A percentile compares a stretch with the other conserved stretches of the same genome.
phyloP scores from a whole-genome alignment of 2,329 filamentous ascomycete genomes.

The Orbilia blumenaviensis region DNA sequence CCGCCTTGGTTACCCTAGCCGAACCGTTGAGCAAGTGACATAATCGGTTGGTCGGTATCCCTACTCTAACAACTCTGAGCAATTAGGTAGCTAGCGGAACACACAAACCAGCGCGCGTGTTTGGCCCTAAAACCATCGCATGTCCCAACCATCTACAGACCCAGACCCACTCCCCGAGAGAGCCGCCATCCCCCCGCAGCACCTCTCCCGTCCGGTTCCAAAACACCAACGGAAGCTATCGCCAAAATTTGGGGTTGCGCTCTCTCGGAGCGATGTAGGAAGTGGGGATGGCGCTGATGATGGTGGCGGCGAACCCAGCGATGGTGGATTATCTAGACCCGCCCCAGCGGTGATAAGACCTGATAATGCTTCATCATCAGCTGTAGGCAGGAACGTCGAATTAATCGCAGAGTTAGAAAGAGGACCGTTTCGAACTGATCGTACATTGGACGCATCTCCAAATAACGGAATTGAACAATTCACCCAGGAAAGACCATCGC shows the following conservation, averaged over 20 bases:
- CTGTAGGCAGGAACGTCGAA: background rate
- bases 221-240: background rate
- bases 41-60: too few species aligned
- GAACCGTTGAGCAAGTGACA: too few species aligned
- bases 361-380: background rate
- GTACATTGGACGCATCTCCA: background rate
- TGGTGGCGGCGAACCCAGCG: too few species aligned
- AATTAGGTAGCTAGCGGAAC: too few species aligned
- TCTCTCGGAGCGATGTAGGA: background rate
- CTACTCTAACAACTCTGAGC: too few species aligned
- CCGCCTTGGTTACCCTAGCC: too few species aligned
- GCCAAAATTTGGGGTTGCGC: background rate
- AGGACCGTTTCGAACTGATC: background rate
- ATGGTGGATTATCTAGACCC: background rate
- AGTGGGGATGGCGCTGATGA: background rate
- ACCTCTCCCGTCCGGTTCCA: constrained; percentile 13
- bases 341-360: constrained; percentile 21
- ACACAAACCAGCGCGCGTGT: too few species aligned
- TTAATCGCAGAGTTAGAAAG: background rate
- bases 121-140: constrained; percentile 23
- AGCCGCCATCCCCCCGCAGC: constrained; percentile 35
- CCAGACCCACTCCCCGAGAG: constrained; percentile 23
- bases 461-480: background rate
- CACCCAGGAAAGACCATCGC: background rate
- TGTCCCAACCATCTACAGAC: constrained; percentile 39